Base-by-base conservation (phyloP, 495 filamentous ascomycete genomes). In the Jackrogersella minutella region DNA sequence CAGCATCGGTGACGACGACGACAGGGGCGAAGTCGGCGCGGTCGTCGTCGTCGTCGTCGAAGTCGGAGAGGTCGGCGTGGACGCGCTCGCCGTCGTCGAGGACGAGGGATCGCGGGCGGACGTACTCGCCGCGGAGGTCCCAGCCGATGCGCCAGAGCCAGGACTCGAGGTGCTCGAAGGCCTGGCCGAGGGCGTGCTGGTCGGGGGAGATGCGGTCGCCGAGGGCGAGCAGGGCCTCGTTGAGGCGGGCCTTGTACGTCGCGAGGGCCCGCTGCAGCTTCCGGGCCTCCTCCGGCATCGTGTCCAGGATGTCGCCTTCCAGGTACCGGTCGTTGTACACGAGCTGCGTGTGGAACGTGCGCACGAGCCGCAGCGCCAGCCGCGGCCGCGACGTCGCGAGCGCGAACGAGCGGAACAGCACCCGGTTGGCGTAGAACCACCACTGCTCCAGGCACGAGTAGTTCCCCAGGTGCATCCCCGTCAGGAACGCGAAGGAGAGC, bases 401-500 rank as follows among this genome's bases (percentile, higher is more conserved):
- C 3, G 89, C 83, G 0, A 93, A 87, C 39, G 57, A 64, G 52
- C 89, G 93, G 49, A 97, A 80, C 1, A 93, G 76, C 30, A 97
- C 78, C 33, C 81, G 81, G 55, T 73, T 75, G 5, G 93, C 76
- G 24, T 96, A 70, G 61, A 91, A 81, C 76, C 90, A 91, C 93
- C 93, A 99, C 65, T 97, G 93, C 68, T 93, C 89, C 21, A 93
- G 81, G 72, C 91, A 96, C 0, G 92, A 93, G 64, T 88, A 85
- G 72, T 96, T 97, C 74, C 90, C 90, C 40, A 97, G 80, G 21
- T 89, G 90, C 60, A 93, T 79, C 9, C 92, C 88, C 73, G 90
- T 91, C 3, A 97, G 69, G 76, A 95, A 97, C 33, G 87, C 84
- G 69, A 96, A 90, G 69, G 97, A 92, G 39, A 97, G 69, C 71